phyloP scores from a whole-genome alignment of 805 yeast species.

The Candida krabiensis region DNA sequence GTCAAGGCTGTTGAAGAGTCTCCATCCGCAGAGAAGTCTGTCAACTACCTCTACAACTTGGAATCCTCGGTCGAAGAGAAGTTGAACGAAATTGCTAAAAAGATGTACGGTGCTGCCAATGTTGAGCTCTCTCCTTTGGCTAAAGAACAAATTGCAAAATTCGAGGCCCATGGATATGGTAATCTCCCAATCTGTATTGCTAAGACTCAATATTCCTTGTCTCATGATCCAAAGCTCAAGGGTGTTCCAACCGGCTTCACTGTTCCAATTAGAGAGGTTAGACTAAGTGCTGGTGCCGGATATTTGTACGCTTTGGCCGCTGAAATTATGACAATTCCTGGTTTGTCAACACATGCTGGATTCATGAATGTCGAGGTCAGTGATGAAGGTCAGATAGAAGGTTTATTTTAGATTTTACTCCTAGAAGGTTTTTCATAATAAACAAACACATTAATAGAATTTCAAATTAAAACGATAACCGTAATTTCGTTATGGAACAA shows the following conservation, averaged over 20 bases:
- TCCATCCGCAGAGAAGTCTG: slow-evolving; percentile 19
- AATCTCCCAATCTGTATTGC: slow-evolving; percentile 82
- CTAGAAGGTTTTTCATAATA: no score
- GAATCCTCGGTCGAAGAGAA: slow-evolving; percentile 64
- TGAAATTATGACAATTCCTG: slow-evolving; percentile 84
- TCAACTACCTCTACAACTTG: slow-evolving; percentile 58
- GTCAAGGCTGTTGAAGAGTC: slow-evolving; percentile 55
- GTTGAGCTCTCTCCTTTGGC: slow-evolving; percentile 72
- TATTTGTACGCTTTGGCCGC: slow-evolving; percentile 84
- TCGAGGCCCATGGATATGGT: slow-evolving; percentile 74
- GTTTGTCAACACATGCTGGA: slow-evolving; percentile 82
- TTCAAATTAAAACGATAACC: no score
- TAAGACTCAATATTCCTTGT: slow-evolving; percentile 80
- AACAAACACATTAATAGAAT: slow-evolving; percentile 4
- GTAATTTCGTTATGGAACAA: no score
- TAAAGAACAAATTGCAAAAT: slow-evolving; percentile 62
- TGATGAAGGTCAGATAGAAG: slow-evolving; percentile 80
- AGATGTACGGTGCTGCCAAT: slow-evolving; percentile 76
- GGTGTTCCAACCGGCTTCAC: slow-evolving; percentile 82
- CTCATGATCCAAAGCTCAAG: slow-evolving; percentile 79
- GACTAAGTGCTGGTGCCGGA: slow-evolving; percentile 87
- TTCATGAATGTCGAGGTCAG: slow-evolving; percentile 84
- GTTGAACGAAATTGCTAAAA: slow-evolving; percentile 63
- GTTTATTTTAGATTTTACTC: slow-evolving; percentile 71
- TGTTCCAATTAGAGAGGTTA: slow-evolving; percentile 79